Evolutionary conservation across 768 basidiomycete species (phyloP).

Genomic region (Lanmaoa pseudosensibilis): DNA sequence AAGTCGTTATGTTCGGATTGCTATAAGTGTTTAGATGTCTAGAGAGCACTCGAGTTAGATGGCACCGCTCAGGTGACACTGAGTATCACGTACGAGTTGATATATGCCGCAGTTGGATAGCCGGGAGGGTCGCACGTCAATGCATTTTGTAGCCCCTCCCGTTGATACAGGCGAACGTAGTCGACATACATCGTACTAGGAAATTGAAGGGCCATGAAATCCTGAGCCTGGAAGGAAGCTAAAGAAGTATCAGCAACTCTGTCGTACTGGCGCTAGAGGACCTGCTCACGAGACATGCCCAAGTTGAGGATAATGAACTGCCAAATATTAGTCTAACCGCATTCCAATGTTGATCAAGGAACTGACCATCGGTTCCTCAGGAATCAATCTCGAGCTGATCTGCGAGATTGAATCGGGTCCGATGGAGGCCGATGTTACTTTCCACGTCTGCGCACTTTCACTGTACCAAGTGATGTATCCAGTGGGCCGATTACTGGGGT

Average conservation of each 20-base stretch:
- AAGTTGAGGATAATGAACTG: constrained; percentile 86
- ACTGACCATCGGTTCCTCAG: constrained; percentile 93
- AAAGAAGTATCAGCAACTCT: constrained; percentile 5
- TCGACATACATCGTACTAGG: constrained; percentile 83
- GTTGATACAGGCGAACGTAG: constrained; percentile 88
- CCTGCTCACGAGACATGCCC: constrained; percentile 63
- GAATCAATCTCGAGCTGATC: constrained; percentile 64
- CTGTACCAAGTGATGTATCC: constrained; percentile 87
- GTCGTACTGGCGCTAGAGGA: background rate
- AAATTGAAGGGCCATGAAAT: constrained; percentile 72
- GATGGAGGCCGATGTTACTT: constrained; percentile 60
- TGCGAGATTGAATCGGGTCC: constrained; percentile 59
- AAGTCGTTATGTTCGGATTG: constrained; percentile 84
- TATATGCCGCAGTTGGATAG: constrained; percentile 81
- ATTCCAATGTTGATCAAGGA: constrained; percentile 2
- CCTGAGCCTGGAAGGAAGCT: constrained; percentile 70
- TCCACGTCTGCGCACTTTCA: constrained; percentile 69
- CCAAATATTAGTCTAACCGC: constrained; percentile 10
- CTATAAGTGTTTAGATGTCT: constrained; percentile 57
- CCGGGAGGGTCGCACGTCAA: constrained; percentile 78
- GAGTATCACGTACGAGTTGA: constrained; percentile 48
- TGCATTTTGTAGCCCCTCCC: constrained; percentile 62
- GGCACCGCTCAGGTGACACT: background rate
- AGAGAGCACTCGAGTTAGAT: constrained; percentile 9
- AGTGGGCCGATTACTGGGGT: constrained; percentile 61